phyloP scores from a whole-genome alignment of 1,139 yeast genomes.

The Casaregolazyma suthepensis region DNA sequence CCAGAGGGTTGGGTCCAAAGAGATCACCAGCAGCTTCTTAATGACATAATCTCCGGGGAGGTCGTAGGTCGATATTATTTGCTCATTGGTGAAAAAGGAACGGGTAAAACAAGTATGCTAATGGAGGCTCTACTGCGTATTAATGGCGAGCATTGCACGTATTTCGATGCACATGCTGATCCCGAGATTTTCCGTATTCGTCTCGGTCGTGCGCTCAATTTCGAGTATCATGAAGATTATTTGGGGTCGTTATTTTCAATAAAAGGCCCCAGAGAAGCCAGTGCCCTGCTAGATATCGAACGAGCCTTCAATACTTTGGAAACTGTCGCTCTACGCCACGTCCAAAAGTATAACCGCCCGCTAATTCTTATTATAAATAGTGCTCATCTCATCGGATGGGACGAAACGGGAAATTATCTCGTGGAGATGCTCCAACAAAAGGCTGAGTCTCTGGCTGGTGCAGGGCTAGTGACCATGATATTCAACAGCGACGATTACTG shows the following conservation, averaged over 20 bases:
- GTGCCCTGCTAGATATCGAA: conserved; percentile 76
- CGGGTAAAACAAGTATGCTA: conserved; percentile 73
- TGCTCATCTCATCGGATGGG: conserved; percentile 67
- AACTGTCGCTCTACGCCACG: conserved; percentile 54
- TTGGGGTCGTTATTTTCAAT: conserved; percentile 78
- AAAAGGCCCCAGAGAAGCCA: conserved; percentile 79
- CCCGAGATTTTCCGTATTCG: conserved; percentile 77
- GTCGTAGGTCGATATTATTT: conserved; percentile 63
- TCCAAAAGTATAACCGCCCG: conserved; percentile 44
- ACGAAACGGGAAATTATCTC: conserved; percentile 59
- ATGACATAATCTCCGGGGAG: conserved; percentile 59
- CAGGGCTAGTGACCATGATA: conserved; percentile 68
- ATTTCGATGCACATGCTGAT: conserved; percentile 80
- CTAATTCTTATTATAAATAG: conserved; percentile 66
- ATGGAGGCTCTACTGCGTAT: conserved; percentile 64
- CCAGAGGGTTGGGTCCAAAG: conserved; percentile 47
- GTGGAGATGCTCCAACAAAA: conserved; percentile 79
- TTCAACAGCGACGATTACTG: conserved; percentile 84
- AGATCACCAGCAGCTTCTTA: conserved; percentile 59
- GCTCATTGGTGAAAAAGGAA: conserved; percentile 78
- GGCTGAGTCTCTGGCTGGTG: conserved; percentile 71
- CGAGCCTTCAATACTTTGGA: conserved; percentile 74
- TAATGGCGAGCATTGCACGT: conserved; percentile 59
- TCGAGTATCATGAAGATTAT: conserved; percentile 72
- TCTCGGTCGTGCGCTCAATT: conserved; percentile 69